Percentiles rank a stretch among this genome's conserved stretches.
These are phyloP conservation scores for Populus pruinosa DNA, from an alignment of 345 rosid genomes.

Conservation along the genomic window DNA sequence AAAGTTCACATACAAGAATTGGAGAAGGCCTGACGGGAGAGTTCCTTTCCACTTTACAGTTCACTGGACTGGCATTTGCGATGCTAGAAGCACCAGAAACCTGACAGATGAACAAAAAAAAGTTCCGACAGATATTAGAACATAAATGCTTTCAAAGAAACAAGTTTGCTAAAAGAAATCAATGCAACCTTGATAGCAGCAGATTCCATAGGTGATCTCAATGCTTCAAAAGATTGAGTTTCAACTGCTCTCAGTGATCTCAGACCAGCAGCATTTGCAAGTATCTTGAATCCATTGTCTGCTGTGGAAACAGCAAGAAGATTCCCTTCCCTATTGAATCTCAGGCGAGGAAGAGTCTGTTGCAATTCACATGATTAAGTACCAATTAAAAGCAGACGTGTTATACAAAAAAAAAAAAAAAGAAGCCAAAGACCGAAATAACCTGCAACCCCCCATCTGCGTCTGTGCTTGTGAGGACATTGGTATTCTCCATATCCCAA, in stretches of 20 bases:
- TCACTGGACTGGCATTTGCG: constrained; percentile 50
- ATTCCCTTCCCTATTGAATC: constrained; percentile 83
- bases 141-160: constrained; percentile 9
- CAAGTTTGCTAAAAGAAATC: constrained; percentile 9
- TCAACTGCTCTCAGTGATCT: constrained; percentile 59
- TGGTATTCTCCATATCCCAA: constrained; percentile 82
- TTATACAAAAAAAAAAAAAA: background rate
- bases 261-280: constrained; percentile 66
- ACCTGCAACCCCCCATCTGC: constrained; percentile 92
- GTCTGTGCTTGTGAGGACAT: constrained; percentile 53
- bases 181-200: constrained; percentile 47
- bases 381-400: background rate
- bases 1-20: constrained; percentile 40
- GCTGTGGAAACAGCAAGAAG: constrained; percentile 85
- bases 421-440: constrained; percentile 33
- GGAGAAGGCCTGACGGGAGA: constrained; percentile 78
- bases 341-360: constrained; percentile 73
- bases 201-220: constrained; percentile 61
- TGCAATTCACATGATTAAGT: constrained; percentile 17
- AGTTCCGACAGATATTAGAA: constrained; percentile 5
- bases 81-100: constrained; percentile 56
- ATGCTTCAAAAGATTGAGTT: constrained; percentile 57
- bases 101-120: constrained; percentile 35
- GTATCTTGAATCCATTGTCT: constrained; percentile 89
- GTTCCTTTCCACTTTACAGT: constrained; percentile 73